Base-by-base conservation (phyloP, 2,329 filamentous ascomycete genomes). In the Herpomyces periplanetae region DNA sequence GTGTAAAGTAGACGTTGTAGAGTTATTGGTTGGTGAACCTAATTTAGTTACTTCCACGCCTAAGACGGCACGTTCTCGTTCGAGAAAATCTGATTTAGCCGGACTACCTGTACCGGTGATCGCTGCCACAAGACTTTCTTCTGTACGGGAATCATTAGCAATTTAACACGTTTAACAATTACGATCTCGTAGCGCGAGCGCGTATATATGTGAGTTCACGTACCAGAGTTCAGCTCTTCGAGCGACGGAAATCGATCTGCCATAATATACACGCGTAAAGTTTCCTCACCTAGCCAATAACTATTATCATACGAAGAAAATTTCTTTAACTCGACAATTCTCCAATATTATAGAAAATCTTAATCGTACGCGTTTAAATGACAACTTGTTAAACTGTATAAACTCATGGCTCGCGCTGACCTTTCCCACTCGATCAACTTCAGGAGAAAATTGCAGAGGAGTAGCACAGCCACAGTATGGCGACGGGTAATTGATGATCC, bases 31-130 rank as follows among this genome's bases (percentile, higher is more conserved):
- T 24, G 56, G 50, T 13, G 65, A 64, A 26, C 62, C 50, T 39
- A 96, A 96, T 44, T 73, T 65, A 31, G 71, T 54, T 24, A 80
- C 80, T 38, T 91, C 80, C 26, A 87, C 80, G 27, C 80, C 80
- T 4, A 96, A 56, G 8, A 62, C 42, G 25, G 71, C 80, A 34
- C 71, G 68, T 44, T 96, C 80, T 29, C 75, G 66, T 26, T 66
- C 59, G 18, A 91, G 55, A 38, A 96, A 91, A 40, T 87, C 38
- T 23, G 45, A 38, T 24, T 34, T 32, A 19, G 35, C 31, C 21
- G 41, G 32, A 44, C 47, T 40, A 47, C 50, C 34, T 49, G 47
- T 28, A 55, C 43, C 53, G 21, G 60, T 60, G 42, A 66, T 58
- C 34, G 58, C 65, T 63, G 40, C 26, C 23, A 13, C 5, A 11